Evolutionary conservation across 2,329 filamentous ascomycete species (phyloP).

Genomic region (Colletotrichum lentis): DNA sequence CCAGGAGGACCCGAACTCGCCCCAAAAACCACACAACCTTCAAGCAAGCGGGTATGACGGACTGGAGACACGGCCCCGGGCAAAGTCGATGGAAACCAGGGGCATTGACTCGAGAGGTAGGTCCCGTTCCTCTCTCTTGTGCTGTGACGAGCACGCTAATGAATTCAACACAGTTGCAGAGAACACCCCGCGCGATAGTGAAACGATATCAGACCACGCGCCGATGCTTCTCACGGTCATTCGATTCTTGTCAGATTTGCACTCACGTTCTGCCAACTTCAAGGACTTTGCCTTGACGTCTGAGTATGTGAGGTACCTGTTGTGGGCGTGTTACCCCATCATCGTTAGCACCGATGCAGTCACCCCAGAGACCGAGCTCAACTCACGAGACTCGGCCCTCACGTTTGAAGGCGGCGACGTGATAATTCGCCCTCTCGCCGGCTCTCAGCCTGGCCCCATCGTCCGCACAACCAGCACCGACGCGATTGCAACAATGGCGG

Average conservation of each 20-base stretch:
- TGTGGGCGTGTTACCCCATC: slow-evolving; percentile 84
- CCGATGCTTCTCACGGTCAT: slow-evolving; percentile 78
- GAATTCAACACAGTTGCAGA: slow-evolving; percentile 43
- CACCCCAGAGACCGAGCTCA: slow-evolving; percentile 84
- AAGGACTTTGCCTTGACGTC: slow-evolving; percentile 83
- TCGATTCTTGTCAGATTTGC: slow-evolving; percentile 80
- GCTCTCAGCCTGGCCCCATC: slow-evolving; percentile 71
- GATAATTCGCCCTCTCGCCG: slow-evolving; percentile 76
- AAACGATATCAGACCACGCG: slow-evolving; percentile 61
- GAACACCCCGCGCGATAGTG: slow-evolving; percentile 53
- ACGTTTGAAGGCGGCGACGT: slow-evolving; percentile 89
- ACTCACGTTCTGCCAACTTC: slow-evolving; percentile 78
- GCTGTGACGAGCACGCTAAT: slow-evolving; percentile 31
- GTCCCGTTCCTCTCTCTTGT: slow-evolving; percentile 39
- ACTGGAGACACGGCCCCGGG: slow-evolving; percentile 53
- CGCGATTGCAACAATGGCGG: slow-evolving; percentile 58
- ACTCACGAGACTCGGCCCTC: slow-evolving; percentile 79
- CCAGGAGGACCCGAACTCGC: slow-evolving; percentile 67
- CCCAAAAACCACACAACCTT: slow-evolving; percentile 41
- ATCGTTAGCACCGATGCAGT: slow-evolving; percentile 87
- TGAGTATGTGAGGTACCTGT: slow-evolving; percentile 80
- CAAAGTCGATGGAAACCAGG: slow-evolving; percentile 71
- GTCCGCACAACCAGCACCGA: slow-evolving; percentile 73
- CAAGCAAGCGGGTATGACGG: slow-evolving; percentile 40
- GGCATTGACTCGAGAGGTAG: slow-evolving; percentile 65